Base-by-base conservation (phyloP, 1,284 basidiomycete genomes). In the Ustilago shanxiensis region DNA sequence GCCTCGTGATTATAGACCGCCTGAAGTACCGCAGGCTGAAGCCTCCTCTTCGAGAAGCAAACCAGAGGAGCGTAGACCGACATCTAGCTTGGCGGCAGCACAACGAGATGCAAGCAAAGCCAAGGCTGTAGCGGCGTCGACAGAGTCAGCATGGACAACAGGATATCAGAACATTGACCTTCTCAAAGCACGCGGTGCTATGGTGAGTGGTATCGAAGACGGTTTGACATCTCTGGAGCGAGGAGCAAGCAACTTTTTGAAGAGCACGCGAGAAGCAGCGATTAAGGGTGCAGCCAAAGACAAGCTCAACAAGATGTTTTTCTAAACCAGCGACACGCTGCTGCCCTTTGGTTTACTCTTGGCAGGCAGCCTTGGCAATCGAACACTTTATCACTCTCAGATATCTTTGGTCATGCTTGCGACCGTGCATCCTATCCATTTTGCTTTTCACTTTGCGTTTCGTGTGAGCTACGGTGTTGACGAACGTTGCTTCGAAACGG, bases 251-350 rank as follows among this genome's bases (percentile, higher is more conserved):
- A 65, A 79, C 65, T 81, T 83, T 52, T 50, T 80, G 41, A 81
- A 80, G 57, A 82, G 74, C 62, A 81, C 79, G 28, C 69, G 80
- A 35, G 78, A 83, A 59, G 69, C 75, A 13, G 81, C 80, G 2
- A 68, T 83, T 63, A 79, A 81, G 47, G 67, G 75, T 9, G 79
- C 79, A 1, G 81, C 80, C 35, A 76, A 76, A 58, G 79, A 79
- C 44, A 81, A 81, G 62, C 16, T 83, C 37, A 70, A 78, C 62
- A 70, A 73, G 51, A 65, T 76, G 51, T 70, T 79, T 58, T 74
- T 68, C 20, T 78, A 55, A 29, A 9, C 28, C 10, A n/a, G 11
- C 31, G 47, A 16, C 14, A 49, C 24, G 47, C 33, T 3, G 9
- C 20, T 16, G 37, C 37, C 13, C 14, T 41, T 33, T 11, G 31